These are phyloP conservation scores for Rhypophila decipiens DNA, from an alignment of 495 filamentous ascomycete species.

Conservation along the genomic window DNA sequence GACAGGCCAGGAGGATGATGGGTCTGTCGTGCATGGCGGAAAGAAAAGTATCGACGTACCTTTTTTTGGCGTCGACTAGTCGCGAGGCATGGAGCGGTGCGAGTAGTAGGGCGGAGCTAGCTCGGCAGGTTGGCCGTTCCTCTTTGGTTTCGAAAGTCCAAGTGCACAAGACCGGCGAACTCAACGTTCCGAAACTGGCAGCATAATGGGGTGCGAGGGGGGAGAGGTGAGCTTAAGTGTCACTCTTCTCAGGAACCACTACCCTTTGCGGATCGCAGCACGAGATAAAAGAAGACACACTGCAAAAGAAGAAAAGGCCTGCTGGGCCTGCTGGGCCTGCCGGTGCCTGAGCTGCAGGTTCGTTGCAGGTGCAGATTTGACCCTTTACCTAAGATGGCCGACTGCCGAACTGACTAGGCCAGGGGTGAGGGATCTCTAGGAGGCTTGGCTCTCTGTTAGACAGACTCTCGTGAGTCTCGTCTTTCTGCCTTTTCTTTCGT, in stretches of 20 bases:
- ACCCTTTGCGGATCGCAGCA: constrained; percentile 22
- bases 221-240: too few species aligned
- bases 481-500: not conserved
- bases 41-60: constrained; percentile 12
- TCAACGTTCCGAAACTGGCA: constrained; percentile 23
- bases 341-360: constrained; percentile 23
- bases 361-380: constrained; percentile 18
- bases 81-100: constrained; percentile 8
- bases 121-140: constrained; percentile 19
- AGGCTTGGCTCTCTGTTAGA: not conserved
- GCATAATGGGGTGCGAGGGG: constrained; percentile 13
- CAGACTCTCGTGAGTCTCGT: not conserved
- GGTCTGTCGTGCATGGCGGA: not conserved
- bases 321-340: constrained; percentile 13
- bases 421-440: constrained; percentile 4
- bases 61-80: constrained; percentile 11
- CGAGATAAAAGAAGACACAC: too few species aligned
- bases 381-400: constrained; percentile 19
- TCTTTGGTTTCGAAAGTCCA: constrained; percentile 21
- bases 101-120: constrained; percentile 18
- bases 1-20: not conserved
- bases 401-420: constrained; percentile 16
- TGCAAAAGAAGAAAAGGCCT: constrained; percentile 9
- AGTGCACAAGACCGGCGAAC: constrained; percentile 17
- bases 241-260: constrained; percentile 15